These are phyloP conservation scores for Malus hybrid DNA, from an alignment of 331 rosid genomes.

Conservation along the genomic window DNA sequence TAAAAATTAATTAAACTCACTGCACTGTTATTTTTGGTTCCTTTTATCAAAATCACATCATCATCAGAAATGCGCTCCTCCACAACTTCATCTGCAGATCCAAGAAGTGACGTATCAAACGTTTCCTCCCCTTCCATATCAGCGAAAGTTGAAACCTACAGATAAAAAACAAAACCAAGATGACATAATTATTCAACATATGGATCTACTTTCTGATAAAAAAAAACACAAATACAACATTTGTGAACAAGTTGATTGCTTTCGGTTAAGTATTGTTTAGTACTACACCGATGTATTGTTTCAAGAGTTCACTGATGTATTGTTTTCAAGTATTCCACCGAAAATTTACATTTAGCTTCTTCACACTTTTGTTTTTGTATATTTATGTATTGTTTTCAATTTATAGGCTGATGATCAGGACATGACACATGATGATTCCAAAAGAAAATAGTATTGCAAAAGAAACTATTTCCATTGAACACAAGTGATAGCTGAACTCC, in stretches of 20 bases:
- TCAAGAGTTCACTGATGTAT: no score
- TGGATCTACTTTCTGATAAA: not conserved
- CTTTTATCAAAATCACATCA: slow-evolving; percentile 82
- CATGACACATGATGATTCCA: no score
- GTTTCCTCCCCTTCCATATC: slow-evolving; percentile 99
- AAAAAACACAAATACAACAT: no score
- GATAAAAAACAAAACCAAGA: slow-evolving; percentile 6
- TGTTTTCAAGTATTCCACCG: no score
- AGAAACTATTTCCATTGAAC: not conserved
- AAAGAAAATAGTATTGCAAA: not conserved
- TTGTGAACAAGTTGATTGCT: no score
- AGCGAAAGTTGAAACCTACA: slow-evolving; percentile 92
- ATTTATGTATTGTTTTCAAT: no score
- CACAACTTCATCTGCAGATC: slow-evolving; percentile 96
- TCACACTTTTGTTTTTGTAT: no score
- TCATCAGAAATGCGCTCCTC: slow-evolving; percentile 94
- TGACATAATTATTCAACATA: not conserved
- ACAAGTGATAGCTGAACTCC: not conserved
- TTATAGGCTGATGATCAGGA: no score
- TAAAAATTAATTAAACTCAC: slow-evolving; percentile 24
- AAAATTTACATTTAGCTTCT: no score
- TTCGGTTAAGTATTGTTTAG: no score
- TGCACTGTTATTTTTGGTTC: slow-evolving; percentile 80
- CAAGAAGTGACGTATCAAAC: slow-evolving; percentile 86
- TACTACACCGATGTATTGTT: no score